These are phyloP conservation scores for Neonectria sp. DNA, from an alignment of 2,329 filamentous ascomycete genomes.

Conservation along the genomic window DNA sequence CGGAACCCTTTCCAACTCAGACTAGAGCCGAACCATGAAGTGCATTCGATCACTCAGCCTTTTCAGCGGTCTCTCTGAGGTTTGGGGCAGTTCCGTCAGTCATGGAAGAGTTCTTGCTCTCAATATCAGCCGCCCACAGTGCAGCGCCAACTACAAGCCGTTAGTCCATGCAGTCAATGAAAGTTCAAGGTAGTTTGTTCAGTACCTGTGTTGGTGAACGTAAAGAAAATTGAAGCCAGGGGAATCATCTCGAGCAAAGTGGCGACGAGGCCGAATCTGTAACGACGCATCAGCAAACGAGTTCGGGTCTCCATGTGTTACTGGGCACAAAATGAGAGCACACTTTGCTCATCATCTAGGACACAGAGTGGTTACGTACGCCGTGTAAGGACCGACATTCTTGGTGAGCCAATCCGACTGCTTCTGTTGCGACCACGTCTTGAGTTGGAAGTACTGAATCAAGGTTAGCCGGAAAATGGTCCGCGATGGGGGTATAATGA, in stretches of 20 bases:
- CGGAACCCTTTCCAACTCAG: too few species aligned
- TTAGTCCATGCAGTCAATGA: conserved; percentile 26
- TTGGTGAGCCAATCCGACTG: conserved; percentile 78
- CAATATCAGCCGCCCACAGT: conserved; percentile 93
- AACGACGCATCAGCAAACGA: conserved; percentile 29
- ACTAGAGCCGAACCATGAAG: not conserved
- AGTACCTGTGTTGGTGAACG: conserved; percentile 87
- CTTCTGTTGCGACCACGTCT: conserved; percentile 80
- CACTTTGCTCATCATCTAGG: conserved; percentile 2
- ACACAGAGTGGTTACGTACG: conserved; percentile 67
- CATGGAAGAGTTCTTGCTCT: conserved; percentile 68
- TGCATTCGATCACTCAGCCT: conserved; percentile 57
- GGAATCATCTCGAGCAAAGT: conserved; percentile 90
- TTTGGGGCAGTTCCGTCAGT: conserved; percentile 65
- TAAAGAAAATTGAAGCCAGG: conserved; percentile 84
- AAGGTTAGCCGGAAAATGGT: conserved; percentile 17
- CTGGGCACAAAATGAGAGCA: conserved; percentile 2
- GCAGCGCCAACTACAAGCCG: conserved; percentile 80
- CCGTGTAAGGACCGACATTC: conserved; percentile 83
- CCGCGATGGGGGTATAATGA: not conserved
- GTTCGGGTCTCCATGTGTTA: conserved; percentile 17
- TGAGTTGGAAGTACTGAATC: conserved; percentile 88
- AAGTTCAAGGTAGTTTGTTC: not conserved
- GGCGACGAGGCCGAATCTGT: conserved; percentile 81
- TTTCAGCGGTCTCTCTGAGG: conserved; percentile 64